phyloP scores from a whole-genome alignment of 768 basidiomycete genomes.

The Russula vinacea region DNA sequence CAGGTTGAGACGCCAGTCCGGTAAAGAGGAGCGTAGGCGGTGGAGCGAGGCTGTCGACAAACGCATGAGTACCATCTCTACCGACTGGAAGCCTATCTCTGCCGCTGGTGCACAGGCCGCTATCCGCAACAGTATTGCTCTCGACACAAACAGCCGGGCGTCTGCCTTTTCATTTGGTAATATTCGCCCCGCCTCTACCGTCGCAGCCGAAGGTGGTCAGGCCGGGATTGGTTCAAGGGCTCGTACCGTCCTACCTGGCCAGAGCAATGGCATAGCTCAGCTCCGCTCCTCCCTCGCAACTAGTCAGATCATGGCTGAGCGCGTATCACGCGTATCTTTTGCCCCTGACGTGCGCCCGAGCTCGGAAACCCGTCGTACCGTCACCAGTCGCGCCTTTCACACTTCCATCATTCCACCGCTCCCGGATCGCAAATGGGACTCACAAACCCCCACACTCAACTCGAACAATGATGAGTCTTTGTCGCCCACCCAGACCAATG shows the following conservation, averaged over 20 bases:
- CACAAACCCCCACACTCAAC: conserved; percentile 19
- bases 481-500: conserved; percentile 46
- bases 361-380: conserved; percentile 43
- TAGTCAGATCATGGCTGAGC: conserved; percentile 41
- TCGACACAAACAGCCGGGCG: conserved; percentile 42
- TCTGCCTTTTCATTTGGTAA: conserved; percentile 56
- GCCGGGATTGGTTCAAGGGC: conserved; percentile 41
- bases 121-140: conserved; percentile 65
- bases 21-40: conserved; percentile 50
- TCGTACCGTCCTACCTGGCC: conserved; percentile 31
- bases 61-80: conserved; percentile 78
- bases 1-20: conserved; percentile 49
- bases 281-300: conserved; percentile 53
- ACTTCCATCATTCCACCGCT: conserved; percentile 43
- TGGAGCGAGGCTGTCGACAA: conserved; percentile 71
- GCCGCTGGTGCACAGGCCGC: conserved; percentile 68
- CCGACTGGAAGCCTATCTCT: conserved; percentile 74
- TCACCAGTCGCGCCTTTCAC: conserved; percentile 45
- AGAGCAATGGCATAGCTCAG: conserved; percentile 39
- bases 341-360: conserved; percentile 56
- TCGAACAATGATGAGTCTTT: conserved; percentile 32
- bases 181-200: conserved; percentile 46
- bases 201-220: conserved; percentile 47
- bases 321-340: conserved; percentile 64
- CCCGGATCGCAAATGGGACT: conserved; percentile 37